These are phyloP conservation scores for Neurospora intermedia DNA, from an alignment of 495 filamentous ascomycete species.

Conservation along the genomic window DNA sequence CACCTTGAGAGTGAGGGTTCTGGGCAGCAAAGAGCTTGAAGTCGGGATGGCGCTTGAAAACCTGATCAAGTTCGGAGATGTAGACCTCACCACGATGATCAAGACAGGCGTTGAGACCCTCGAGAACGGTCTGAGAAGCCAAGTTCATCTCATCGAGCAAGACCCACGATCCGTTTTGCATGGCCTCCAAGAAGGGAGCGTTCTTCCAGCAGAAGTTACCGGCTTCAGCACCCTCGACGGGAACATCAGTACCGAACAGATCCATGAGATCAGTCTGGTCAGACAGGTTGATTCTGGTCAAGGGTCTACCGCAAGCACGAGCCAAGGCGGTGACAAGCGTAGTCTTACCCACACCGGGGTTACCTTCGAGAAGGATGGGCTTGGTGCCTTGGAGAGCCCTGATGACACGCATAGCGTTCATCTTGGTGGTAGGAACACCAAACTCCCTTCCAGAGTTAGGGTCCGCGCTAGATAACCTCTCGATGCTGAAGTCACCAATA, in stretches of 20 bases:
- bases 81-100: slow-evolving; percentile 97
- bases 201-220: slow-evolving; percentile 92
- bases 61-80: slow-evolving; percentile 86
- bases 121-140: slow-evolving; percentile 91
- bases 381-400: slow-evolving; percentile 83
- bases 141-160: slow-evolving; percentile 98
- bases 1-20: slow-evolving; percentile 95
- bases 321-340: slow-evolving; percentile 81
- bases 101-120: slow-evolving; percentile 92
- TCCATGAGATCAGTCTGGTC: slow-evolving; percentile 98
- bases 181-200: slow-evolving; percentile 87
- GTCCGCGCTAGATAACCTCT: slow-evolving; percentile 30
- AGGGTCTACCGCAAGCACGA: slow-evolving; percentile 58
- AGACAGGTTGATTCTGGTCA: slow-evolving; percentile 91
- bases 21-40: slow-evolving; percentile 94
- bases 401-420: slow-evolving; percentile 81
- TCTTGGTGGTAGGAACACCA: slow-evolving; percentile 75
- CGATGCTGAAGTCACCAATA: slow-evolving; percentile 66
- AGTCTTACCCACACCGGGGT: slow-evolving; percentile 95
- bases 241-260: slow-evolving; percentile 93
- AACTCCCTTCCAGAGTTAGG: slow-evolving; percentile 62
- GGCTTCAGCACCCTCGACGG: slow-evolving; percentile 75
- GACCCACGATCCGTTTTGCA: slow-evolving; percentile 95
- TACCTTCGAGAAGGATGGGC: slow-evolving; percentile 89
- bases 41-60: slow-evolving; percentile 77